phyloP scores from a whole-genome alignment of 805 yeast species.

The Starmerella ratchasimensis region DNA sequence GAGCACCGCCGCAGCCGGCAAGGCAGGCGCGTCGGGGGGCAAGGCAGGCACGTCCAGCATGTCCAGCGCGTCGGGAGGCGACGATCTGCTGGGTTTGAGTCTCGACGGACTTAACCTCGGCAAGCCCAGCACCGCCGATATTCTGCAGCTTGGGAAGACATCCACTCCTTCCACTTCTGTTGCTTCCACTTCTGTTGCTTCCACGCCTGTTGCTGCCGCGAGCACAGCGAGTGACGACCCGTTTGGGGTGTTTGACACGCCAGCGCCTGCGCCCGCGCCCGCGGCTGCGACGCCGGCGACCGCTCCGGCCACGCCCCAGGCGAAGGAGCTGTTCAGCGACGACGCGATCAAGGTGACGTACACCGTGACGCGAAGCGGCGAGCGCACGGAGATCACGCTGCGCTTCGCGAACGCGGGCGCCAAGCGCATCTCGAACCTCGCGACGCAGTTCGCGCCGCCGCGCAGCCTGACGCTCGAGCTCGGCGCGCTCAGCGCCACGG shows the following conservation, averaged over 20 bases:
- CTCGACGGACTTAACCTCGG: slow-evolving; percentile 32
- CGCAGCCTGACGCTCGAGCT: slow-evolving; percentile 43
- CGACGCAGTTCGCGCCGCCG: slow-evolving; percentile 60
- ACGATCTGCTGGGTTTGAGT: slow-evolving; percentile 56
- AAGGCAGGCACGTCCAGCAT: too few relatives aligned
- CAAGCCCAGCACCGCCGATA: slow-evolving; percentile 26
- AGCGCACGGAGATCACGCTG: slow-evolving; percentile 34
- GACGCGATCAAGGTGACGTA: slow-evolving; percentile 40
- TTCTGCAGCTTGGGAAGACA: slow-evolving; percentile 1
- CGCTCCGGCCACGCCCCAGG: slow-evolving; percentile 11
- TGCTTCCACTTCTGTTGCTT: slow-evolving; percentile 9
- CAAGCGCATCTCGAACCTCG: slow-evolving; percentile 36
- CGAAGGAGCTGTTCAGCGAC: slow-evolving; percentile 6
- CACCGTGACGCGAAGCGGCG: slow-evolving; percentile 29
- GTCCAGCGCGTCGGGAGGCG: too few relatives aligned
- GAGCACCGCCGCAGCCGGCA: slow-evolving; percentile 2
- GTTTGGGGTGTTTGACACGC: slow-evolving; percentile 1
- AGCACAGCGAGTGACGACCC: slow-evolving; percentile 5
- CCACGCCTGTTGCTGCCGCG: slow-evolving; percentile 19
- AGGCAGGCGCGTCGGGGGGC: too few relatives aligned
- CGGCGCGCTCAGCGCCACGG: slow-evolving; percentile 47
- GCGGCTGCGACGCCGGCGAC: background rate
- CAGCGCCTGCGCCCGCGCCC: background rate
- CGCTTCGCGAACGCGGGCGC: slow-evolving; percentile 39
- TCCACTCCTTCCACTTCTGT: background rate